Evolutionary conservation across 495 filamentous ascomycete species (phyloP).

Genomic region (Venustampulla echinocandica): DNA sequence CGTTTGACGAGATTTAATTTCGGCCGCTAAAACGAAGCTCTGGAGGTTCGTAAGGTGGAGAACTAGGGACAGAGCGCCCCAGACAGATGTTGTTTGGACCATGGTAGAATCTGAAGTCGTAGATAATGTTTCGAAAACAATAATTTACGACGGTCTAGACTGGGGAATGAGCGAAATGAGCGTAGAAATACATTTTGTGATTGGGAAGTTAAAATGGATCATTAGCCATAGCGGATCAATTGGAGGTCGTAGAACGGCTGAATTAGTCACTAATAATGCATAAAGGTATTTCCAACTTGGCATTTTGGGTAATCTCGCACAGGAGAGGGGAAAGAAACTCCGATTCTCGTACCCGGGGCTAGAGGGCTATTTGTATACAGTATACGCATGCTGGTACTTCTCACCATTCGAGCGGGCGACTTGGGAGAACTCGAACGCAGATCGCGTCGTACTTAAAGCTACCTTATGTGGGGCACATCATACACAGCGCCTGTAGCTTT

Average conservation of each 20-base stretch:
- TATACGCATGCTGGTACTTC: too few species aligned
- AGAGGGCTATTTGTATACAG: too few species aligned
- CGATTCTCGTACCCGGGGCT: neutral
- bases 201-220: neutral
- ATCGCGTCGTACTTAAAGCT: too few species aligned
- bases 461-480: too few species aligned
- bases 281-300: neutral
- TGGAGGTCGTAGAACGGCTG: neutral
- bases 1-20: constrained; percentile 23
- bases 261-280: neutral
- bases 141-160: neutral
- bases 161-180: neutral
- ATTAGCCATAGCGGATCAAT: neutral
- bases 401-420: too few species aligned
- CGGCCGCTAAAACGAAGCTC: constrained; percentile 21
- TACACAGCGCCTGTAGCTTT: too few species aligned
- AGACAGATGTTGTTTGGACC: constrained; percentile 21
- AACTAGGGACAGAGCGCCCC: constrained; percentile 18
- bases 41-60: too few species aligned
- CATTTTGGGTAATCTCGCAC: neutral
- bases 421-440: too few species aligned
- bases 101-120: constrained; percentile 11
- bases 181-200: neutral
- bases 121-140: neutral
- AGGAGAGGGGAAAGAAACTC: too few species aligned